phyloP scores from a whole-genome alignment of 176 grass and related monocot species.

The Avena eriantha region DNA sequence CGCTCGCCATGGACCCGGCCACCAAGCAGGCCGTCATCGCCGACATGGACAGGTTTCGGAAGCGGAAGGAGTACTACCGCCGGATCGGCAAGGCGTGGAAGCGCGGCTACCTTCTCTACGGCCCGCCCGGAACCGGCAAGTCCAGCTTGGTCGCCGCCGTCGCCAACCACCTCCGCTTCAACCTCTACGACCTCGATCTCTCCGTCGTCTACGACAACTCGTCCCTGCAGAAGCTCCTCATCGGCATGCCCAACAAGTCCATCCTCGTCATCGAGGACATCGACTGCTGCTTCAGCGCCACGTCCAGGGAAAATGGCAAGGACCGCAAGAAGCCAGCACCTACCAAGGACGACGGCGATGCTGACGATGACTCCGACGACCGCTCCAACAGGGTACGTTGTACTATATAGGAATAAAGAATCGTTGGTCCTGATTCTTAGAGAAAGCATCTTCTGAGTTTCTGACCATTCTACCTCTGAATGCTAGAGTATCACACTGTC shows the following conservation, averaged over 20 bases:
- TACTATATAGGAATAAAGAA: not conserved
- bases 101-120: slow-evolving; percentile 52
- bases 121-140: slow-evolving; percentile 44
- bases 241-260: slow-evolving; percentile 21
- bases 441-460: not conserved
- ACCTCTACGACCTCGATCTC: slow-evolving; percentile 46
- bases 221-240: not conserved
- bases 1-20: slow-evolving; percentile 43
- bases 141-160: slow-evolving; percentile 47
- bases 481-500: not conserved
- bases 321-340: not conserved
- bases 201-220: not conserved
- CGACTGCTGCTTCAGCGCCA: slow-evolving; percentile 33
- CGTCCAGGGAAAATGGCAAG: not conserved
- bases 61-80: slow-evolving; percentile 38
- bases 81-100: slow-evolving; percentile 62
- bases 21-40: slow-evolving; percentile 17
- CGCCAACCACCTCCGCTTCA: slow-evolving; percentile 48
- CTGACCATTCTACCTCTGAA: not conserved
- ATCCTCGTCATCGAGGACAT: slow-evolving; percentile 43
- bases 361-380: not conserved
- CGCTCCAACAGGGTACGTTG: not conserved
- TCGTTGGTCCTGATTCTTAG: not conserved
- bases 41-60: slow-evolving; percentile 41
- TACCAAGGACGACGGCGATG: not conserved